A percentile compares a stretch with the other conserved stretches of the same genome.
phyloP scores from a whole-genome alignment of 805 yeast species.

The Candida chauliodis region DNA sequence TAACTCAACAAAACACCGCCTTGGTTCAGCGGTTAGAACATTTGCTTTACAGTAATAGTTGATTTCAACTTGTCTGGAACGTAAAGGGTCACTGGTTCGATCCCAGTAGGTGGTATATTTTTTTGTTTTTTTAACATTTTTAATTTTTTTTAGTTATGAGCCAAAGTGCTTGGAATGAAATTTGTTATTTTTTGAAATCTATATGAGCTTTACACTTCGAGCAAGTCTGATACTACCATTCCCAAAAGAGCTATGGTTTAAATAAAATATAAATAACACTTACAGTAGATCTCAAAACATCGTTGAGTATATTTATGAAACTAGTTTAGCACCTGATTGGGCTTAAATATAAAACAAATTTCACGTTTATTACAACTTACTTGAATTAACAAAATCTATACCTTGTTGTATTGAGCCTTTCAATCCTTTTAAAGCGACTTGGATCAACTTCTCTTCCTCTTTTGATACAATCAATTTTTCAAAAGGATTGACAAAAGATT shows the following conservation, averaged over 20 bases:
- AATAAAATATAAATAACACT: no score
- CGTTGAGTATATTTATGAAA: no score
- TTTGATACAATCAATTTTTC: constrained; percentile 25
- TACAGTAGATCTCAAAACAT: not conserved
- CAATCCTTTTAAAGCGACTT: constrained; percentile 39
- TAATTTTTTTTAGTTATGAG: no score
- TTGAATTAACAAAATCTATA: constrained; percentile 33
- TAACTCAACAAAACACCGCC: no score
- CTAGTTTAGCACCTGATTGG: not conserved
- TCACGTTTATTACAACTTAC: constrained; percentile 33
- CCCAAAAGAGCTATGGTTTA: no score
- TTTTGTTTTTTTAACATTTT: no score
- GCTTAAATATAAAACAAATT: no score
- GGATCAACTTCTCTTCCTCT: constrained; percentile 31
- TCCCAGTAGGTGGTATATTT: not conserved
- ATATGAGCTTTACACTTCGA: not conserved
- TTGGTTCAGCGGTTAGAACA: no score
- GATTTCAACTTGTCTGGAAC: no score
- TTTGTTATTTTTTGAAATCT: not conserved
- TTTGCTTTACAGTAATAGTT: no score
- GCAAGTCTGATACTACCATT: no score
- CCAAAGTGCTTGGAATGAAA: not conserved
- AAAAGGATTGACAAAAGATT: constrained; percentile 34
- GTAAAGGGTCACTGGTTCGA: not conserved
- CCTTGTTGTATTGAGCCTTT: constrained; percentile 39